Percentiles rank a stretch among this genome's conserved stretches.
phyloP scores from a whole-genome alignment of 768 basidiomycete species.

The Auricularia sp. region DNA sequence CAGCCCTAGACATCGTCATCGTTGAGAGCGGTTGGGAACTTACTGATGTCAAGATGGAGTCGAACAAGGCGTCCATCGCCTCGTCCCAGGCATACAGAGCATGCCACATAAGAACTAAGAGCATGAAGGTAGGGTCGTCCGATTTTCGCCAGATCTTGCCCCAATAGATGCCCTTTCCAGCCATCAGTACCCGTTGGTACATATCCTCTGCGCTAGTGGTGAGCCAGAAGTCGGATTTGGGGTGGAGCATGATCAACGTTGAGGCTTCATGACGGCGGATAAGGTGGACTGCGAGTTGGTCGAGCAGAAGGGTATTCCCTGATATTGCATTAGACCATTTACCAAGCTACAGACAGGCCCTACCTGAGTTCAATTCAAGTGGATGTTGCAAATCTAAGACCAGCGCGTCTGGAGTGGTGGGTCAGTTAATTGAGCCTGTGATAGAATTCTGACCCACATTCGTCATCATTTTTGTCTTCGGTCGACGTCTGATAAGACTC shows the following conservation, averaged over 20 bases:
- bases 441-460: not conserved
- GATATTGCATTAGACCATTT: not conserved
- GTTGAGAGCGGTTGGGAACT: not conserved
- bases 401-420: not conserved
- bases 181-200: not conserved
- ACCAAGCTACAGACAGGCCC: not conserved
- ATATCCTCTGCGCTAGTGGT: not conserved
- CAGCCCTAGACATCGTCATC: not conserved
- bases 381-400: not conserved
- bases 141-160: not conserved
- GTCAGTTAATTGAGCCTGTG: not conserved
- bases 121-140: constrained; percentile 7
- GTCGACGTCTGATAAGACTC: not conserved
- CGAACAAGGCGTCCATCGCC: constrained; percentile 7
- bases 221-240: not conserved
- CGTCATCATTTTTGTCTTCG: not conserved
- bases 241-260: not conserved
- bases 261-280: not conserved
- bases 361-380: not conserved
- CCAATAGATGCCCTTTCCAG: not conserved
- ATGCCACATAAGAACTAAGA: constrained; percentile 7
- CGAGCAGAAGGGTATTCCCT: not conserved
- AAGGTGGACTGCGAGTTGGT: not conserved
- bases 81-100: constrained; percentile 11
- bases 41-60: constrained; percentile 4